Evolutionary conservation across 1,139 yeast species (phyloP).

Genomic region (Arxiozyma slooffiae): DNA sequence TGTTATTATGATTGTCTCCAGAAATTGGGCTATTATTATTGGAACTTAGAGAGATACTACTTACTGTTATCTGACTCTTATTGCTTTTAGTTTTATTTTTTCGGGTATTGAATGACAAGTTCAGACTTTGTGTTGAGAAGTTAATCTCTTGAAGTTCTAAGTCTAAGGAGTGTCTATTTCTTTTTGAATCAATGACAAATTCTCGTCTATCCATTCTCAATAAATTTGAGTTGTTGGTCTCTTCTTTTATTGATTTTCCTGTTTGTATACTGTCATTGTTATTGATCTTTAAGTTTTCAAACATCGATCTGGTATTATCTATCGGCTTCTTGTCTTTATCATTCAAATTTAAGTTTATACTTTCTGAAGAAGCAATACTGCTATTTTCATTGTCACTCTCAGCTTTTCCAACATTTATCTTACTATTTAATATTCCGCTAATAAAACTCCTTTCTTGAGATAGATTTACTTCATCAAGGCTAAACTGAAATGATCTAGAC

Average conservation of each 20-base stretch:
- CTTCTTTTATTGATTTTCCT: not conserved
- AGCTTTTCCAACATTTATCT: not conserved
- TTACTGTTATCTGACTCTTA: not conserved
- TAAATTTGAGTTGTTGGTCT: not conserved
- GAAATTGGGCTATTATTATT: not conserved
- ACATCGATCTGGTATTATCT: not conserved
- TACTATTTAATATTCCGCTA: not conserved
- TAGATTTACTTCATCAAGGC: conserved; percentile 8
- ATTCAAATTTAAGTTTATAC: conserved; percentile 24
- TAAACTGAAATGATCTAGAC: conserved; percentile 3
- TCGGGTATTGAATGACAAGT: not conserved
- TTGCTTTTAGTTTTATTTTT: not conserved
- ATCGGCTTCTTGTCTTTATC: conserved; percentile 9
- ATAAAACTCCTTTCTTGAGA: conserved; percentile 5
- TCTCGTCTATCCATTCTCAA: not conserved
- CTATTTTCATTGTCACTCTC: not conserved
- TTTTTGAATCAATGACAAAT: not conserved
- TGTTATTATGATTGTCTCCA: not conserved
- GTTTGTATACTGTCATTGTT: not conserved
- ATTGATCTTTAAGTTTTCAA: not conserved
- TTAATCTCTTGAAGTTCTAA: conserved; percentile 25
- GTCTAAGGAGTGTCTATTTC: conserved; percentile 19
- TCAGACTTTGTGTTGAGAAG: conserved; percentile 16
- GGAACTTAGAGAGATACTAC: not conserved
- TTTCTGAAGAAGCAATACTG: conserved; percentile 20